Base-by-base conservation (phyloP, 176 grass and related monocot genomes). In the Rhynchospora pubera region DNA sequence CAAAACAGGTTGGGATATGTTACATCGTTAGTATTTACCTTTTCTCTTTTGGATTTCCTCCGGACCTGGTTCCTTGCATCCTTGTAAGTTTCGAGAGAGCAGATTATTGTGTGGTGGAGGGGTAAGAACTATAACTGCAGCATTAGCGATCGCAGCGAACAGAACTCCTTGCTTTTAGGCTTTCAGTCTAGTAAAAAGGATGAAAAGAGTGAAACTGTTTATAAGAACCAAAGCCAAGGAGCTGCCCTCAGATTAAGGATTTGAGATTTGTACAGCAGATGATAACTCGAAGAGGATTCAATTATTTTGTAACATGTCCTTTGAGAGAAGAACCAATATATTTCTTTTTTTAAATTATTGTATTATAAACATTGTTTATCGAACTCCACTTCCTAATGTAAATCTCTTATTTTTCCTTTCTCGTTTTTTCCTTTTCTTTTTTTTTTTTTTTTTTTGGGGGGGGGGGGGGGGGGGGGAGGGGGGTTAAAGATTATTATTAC, bases 51-150 rank as follows among this genome's bases (percentile, higher is more conserved):
- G 34, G 82, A 63, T 85, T 87, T 53, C 0, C 72, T 52, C 22
- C 92, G 94, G 92, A 94, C 11, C 75, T 94, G 86, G 94, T 97
- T 86, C 94, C 92, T 83, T 97, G 94, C 83, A 85, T 92, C 77
- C 53, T 88, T 81, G 88, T 94, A 26, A 91, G 85, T 46, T 97
- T 97, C 70, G 34, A 93, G 89, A 74, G 94, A 90, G 51, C 94
- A 97, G 77, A 97, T 97, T 83, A 83, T 97, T 65, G 56, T 94
- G 61, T 94, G n/a, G 56, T 94, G 94, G 94, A 88, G 88, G 81
- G 92, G 94, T n/a, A n/a, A n/a, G n/a, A 87, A 94, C 11, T 82
- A 84, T 52, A 81, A 75, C 68, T 72, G 83, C 56, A 56, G 32
- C 83, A 58, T 84, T 51, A 19, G 87, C 1, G 68, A 83, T 72